These are phyloP conservation scores for Nepenthes gracilis DNA, from an alignment of 148 eudicot genomes.

Conservation along the genomic window DNA sequence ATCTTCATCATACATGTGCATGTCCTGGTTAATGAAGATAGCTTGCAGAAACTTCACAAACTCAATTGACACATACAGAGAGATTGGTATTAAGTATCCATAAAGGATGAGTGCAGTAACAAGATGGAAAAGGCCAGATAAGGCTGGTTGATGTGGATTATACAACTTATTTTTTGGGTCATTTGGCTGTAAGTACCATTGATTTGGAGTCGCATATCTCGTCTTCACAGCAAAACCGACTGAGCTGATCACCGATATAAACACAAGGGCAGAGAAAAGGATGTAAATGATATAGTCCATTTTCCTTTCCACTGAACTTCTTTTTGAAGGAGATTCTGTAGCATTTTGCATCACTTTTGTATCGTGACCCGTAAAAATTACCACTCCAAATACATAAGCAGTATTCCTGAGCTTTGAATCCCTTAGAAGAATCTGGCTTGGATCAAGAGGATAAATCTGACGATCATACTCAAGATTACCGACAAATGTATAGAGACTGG, in stretches of 20 bases:
- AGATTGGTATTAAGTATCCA: slow-evolving; percentile 88
- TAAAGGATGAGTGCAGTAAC: slow-evolving; percentile 85
- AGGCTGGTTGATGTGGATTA: slow-evolving; percentile 37
- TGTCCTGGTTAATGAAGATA: slow-evolving; percentile 67
- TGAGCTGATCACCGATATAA: slow-evolving; percentile 80
- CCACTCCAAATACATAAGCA: slow-evolving; percentile 67
- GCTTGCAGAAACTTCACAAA: slow-evolving; percentile 95
- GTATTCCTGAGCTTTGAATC: slow-evolving; percentile 96
- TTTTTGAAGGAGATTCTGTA: slow-evolving; percentile 81
- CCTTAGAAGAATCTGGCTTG: slow-evolving; percentile 75
- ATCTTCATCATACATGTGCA: slow-evolving; percentile 81
- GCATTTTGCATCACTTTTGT: slow-evolving; percentile 94
- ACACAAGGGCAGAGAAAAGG: slow-evolving; percentile 66
- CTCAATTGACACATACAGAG: slow-evolving; percentile 91
- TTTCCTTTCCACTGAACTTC: slow-evolving; percentile 74
- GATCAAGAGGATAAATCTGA: slow-evolving; percentile 75
- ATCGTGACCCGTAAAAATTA: slow-evolving; percentile 85
- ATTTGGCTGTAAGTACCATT: slow-evolving; percentile 77
- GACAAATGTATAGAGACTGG: slow-evolving; percentile 77
- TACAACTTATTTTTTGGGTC: slow-evolving; percentile 21
- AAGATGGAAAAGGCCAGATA: slow-evolving; percentile 63
- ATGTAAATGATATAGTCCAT: slow-evolving; percentile 85
- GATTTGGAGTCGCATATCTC: slow-evolving; percentile 38
- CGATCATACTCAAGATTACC: slow-evolving; percentile 86
- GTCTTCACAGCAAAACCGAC: slow-evolving; percentile 62